phyloP scores from a whole-genome alignment of 108 stramenopile genomes.

The Chaetoceros muelleri region DNA sequence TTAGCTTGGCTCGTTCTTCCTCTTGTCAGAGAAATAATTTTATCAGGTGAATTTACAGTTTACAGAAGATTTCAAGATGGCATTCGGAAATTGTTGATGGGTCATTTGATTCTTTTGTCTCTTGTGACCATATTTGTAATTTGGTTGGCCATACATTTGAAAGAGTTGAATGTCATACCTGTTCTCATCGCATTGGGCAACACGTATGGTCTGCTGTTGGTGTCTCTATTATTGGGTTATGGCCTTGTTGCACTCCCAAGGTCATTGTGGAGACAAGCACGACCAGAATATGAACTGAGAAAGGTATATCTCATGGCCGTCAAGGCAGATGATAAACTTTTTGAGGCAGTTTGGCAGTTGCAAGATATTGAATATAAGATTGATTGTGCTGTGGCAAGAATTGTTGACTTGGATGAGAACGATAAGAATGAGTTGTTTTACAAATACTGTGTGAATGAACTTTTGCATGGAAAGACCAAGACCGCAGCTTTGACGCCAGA shows the following conservation, averaged over 20 bases:
- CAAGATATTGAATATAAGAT: conserved; percentile 44
- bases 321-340: conserved; percentile 42
- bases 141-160: conserved; percentile 27
- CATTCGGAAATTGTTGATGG: conserved; percentile 3
- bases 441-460: conserved; percentile 25
- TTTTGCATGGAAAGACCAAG: conserved; percentile 28
- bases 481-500: conserved; percentile 23
- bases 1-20: conserved; percentile 70
- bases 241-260: conserved; percentile 74
- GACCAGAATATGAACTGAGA: conserved; percentile 40
- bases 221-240: conserved; percentile 61
- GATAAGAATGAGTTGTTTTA: conserved; percentile 14
- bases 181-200: conserved; percentile 75
- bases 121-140: conserved; percentile 19
- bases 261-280: conserved; percentile 45
- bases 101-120: conserved; percentile 9
- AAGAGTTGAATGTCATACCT: conserved; percentile 23
- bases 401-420: conserved; percentile 14
- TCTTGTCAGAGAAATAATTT: conserved; percentile 35
- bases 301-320: conserved; percentile 41
- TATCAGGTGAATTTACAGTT: conserved; percentile 54
- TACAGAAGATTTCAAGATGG: conserved; percentile 35
- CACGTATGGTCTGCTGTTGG: conserved; percentile 76
- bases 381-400: conserved; percentile 22
- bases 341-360: conserved; percentile 48